Evolutionary conservation across 2,329 filamentous ascomycete species (phyloP).

Genomic region (Sclerotinia subarctica): DNA sequence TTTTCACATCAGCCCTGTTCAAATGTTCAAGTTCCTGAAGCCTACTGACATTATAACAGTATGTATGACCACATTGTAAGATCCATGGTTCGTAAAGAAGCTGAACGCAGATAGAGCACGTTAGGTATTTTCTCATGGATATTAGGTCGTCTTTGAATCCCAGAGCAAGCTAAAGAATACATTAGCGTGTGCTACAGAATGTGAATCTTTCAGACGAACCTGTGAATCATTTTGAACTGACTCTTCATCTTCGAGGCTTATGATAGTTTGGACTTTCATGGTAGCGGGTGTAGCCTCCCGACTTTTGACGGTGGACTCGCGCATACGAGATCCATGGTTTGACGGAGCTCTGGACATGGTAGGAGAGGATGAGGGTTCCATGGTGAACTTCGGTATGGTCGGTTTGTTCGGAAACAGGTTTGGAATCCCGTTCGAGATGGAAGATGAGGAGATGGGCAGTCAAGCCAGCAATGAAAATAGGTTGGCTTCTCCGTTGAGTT

Average conservation of each 20-base stretch:
- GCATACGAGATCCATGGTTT: constrained; percentile 15
- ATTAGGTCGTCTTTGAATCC: constrained; percentile 50
- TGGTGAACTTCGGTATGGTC: constrained; percentile 13
- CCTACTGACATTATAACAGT: constrained; percentile 61
- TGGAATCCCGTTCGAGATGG: neutral
- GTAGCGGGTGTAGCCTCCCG: constrained; percentile 20
- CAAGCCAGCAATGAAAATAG: neutral
- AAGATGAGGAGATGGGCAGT: neutral
- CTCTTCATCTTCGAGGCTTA: constrained; percentile 16
- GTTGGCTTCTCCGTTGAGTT: neutral
- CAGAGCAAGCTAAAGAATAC: constrained; percentile 29
- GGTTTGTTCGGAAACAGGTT: neutral
- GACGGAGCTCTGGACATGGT: constrained; percentile 5
- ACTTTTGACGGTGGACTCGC: constrained; percentile 11
- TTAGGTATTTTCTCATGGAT: constrained; percentile 57
- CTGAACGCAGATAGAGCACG: constrained; percentile 66
- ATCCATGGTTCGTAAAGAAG: constrained; percentile 69
- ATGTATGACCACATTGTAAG: constrained; percentile 66
- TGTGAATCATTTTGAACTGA: constrained; percentile 23
- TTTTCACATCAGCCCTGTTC: constrained; percentile 24
- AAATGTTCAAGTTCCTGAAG: neutral
- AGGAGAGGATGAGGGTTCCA: constrained; percentile 24
- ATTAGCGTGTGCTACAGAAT: constrained; percentile 19
- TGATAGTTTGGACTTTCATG: neutral
- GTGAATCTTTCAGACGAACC: constrained; percentile 20